Evolutionary conservation across 371 early-diverging fungal genomes (phyloP).

Genomic region (Gilbertella persicaria): DNA sequence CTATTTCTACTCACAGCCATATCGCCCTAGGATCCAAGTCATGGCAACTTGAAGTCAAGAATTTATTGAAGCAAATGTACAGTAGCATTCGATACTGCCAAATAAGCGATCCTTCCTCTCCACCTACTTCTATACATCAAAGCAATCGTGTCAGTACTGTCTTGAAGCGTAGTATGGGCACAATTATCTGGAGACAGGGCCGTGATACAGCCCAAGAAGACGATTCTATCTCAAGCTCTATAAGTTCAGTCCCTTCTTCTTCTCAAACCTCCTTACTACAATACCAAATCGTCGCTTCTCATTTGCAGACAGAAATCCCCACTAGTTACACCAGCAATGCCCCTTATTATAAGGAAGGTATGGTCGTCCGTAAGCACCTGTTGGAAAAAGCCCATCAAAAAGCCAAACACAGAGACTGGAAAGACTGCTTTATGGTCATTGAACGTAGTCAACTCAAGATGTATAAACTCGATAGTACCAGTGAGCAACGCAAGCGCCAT

Average conservation of each 20-base stretch:
- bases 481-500: conserved; percentile 10
- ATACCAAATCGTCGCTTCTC: conserved; percentile 31
- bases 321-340: conserved; percentile 23
- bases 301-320: conserved; percentile 16
- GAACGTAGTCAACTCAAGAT: conserved; percentile 75
- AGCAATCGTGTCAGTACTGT: conserved; percentile 17
- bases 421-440: conserved; percentile 70
- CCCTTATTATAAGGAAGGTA: conserved; percentile 64
- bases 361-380: conserved; percentile 81
- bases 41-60: conserved; percentile 23
- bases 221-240: conserved; percentile 3
- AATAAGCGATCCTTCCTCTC: conserved; percentile 56
- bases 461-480: conserved; percentile 67
- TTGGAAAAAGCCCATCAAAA: conserved; percentile 72
- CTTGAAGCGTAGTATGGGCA: conserved; percentile 40
- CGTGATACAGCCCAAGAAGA: conserved; percentile 24
- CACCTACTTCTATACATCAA: neutral
- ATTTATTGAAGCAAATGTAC: conserved; percentile 51
- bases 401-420: conserved; percentile 82
- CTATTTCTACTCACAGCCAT: neutral
- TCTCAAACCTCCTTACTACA: conserved; percentile 18
- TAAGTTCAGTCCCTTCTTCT: conserved; percentile 13
- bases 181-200: conserved; percentile 32
- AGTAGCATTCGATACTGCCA: conserved; percentile 62
- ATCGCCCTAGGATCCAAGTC: conserved; percentile 12